A percentile compares a stretch with the other conserved stretches of the same genome.
These are phyloP conservation scores for Chlamydomonas incerta DNA, from an alignment of 139 green algal genomes.

Conservation along the genomic window DNA sequence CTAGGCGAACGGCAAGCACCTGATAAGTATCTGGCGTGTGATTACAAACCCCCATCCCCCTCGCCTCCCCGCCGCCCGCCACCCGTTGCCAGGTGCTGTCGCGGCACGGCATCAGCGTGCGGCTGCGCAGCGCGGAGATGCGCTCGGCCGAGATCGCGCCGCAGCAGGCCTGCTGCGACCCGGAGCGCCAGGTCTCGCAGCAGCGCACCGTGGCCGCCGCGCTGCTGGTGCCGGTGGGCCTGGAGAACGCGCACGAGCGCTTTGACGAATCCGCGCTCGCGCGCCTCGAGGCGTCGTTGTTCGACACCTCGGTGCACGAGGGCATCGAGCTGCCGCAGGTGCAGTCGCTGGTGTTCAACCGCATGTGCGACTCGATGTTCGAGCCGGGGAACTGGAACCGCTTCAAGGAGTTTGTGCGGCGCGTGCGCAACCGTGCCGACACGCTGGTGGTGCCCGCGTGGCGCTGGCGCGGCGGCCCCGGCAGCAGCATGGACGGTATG, in stretches of 20 bases:
- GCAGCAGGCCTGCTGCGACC: conserved; percentile 50
- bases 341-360: conserved; percentile 52
- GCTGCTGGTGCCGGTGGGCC: conserved; percentile 53
- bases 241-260: conserved; percentile 48
- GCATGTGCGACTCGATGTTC: conserved; percentile 71
- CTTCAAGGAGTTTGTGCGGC: conserved; percentile 65
- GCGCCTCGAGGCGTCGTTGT: conserved; percentile 55
- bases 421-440: conserved; percentile 48
- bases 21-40: too few species aligned
- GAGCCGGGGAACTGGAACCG: conserved; percentile 65
- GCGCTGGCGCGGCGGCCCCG: background rate
- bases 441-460: conserved; percentile 12
- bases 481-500: too few species aligned
- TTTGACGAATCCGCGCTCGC: conserved; percentile 61
- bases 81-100: conserved; percentile 46
- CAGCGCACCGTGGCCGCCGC: conserved; percentile 61
- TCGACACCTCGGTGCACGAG: conserved; percentile 29
- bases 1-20: too few species aligned
- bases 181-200: conserved; percentile 56
- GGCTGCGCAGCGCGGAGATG: conserved; percentile 54
- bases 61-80: background rate
- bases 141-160: conserved; percentile 18
- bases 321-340: conserved; percentile 56
- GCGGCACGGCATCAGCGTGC: conserved; percentile 38
- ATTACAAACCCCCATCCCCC: too few species aligned